Evolutionary conservation across 257 asterid genomes (phyloP).

Genomic region (Leptodermis oblonga): DNA sequence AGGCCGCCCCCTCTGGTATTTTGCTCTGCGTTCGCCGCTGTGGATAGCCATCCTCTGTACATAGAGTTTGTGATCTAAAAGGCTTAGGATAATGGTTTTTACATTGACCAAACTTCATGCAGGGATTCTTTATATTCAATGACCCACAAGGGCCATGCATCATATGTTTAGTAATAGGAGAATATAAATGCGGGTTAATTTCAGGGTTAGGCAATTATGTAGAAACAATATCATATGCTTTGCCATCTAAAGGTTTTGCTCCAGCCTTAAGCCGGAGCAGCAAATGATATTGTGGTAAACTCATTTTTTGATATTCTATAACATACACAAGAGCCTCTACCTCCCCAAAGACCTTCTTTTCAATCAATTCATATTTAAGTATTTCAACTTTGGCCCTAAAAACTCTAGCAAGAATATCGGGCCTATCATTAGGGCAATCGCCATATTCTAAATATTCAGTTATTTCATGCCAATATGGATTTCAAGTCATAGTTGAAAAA

Average conservation of each 20-base stretch:
- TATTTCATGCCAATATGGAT: not conserved
- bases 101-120: no score
- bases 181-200: not conserved
- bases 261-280: not conserved
- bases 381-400: not conserved
- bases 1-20: no score
- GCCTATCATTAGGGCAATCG: not conserved
- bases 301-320: constrained; percentile 3
- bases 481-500: not conserved
- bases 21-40: no score
- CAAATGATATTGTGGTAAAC: not conserved
- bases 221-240: not conserved
- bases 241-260: not conserved
- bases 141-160: not conserved
- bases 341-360: not conserved
- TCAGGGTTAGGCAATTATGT: not conserved
- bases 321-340: not conserved
- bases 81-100: no score
- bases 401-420: not conserved
- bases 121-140: not conserved
- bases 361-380: not conserved
- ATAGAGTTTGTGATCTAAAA: no score
- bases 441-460: no score
- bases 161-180: not conserved
- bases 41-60: no score